Conservation (phyloP, 345 rosid species). For the Brassica rapa region DNA sequence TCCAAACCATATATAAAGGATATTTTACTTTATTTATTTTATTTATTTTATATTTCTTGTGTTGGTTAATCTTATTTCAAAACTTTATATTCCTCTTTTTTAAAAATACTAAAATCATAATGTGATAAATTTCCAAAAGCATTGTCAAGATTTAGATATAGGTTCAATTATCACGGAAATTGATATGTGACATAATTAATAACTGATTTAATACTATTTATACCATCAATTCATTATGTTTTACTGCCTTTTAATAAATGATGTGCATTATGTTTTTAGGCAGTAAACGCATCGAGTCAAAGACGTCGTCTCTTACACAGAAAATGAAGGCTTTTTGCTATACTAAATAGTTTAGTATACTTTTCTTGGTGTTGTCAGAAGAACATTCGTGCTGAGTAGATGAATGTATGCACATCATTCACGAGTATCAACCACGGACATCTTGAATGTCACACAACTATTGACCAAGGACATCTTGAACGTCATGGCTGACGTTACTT, state of each 20-base stretch:
- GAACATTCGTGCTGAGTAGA: not conserved
- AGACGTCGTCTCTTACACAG: not conserved
- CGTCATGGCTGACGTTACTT: conserved; percentile 3
- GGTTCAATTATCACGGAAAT: not conserved
- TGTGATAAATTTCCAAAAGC: not conserved
- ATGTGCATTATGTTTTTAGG: too few species aligned
- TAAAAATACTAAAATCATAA: not conserved
- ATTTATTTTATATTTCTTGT: not conserved
- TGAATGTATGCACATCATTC: not conserved
- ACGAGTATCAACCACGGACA: not conserved
- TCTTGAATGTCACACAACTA: not conserved
- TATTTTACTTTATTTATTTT: not conserved
- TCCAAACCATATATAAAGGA: not conserved
- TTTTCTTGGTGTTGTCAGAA: not conserved
- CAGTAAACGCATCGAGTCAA: not conserved
- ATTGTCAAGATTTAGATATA: not conserved
- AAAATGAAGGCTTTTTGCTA: not conserved
- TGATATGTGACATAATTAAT: not conserved
- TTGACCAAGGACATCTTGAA: not conserved
- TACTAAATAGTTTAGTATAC: not conserved
- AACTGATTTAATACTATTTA: too few species aligned
- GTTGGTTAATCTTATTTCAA: not conserved
- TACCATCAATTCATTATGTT: too few species aligned
- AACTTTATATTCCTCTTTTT: not conserved
- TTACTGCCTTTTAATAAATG: too few species aligned